Conservation (phyloP, 2,329 filamentous ascomycete species). For the Apiospora aurea region DNA sequence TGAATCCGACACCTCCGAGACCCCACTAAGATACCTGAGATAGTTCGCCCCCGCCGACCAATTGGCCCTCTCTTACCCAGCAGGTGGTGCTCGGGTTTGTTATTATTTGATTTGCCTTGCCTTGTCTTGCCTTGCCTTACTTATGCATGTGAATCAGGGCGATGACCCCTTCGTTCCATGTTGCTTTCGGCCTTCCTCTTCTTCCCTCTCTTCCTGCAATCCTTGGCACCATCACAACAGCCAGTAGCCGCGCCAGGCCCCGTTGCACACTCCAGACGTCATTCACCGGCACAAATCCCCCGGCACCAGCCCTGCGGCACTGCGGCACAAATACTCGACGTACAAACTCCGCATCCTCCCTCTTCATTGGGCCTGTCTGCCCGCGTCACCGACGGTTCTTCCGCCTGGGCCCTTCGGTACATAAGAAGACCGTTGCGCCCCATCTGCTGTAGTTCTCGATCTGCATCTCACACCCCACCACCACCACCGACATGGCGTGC, state of each 20-base stretch:
- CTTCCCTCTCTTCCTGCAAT: not conserved
- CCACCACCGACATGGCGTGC: conserved; percentile 39
- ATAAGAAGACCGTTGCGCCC: conserved; percentile 2
- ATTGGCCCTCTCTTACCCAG: conserved; percentile 9
- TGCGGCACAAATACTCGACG: not conserved
- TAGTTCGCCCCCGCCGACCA: conserved; percentile 18
- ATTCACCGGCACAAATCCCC: not conserved
- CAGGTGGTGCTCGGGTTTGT: conserved; percentile 17
- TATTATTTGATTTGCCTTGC: conserved; percentile 1
- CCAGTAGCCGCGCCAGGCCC: not conserved
- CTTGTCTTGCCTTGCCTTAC: conserved; percentile 1
- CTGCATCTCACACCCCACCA: conserved; percentile 22
- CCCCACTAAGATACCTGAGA: conserved; percentile 8
- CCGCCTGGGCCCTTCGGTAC: conserved; percentile 10
- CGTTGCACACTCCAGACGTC: conserved; percentile 7
- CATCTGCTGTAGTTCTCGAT: not conserved
- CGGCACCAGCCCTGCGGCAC: conserved; percentile 7
- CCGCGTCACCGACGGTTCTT: not conserved
- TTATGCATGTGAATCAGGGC: conserved; percentile 20
- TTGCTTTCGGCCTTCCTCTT: conserved; percentile 2
- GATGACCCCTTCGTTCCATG: not conserved
- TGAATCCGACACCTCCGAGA: conserved; percentile 17
- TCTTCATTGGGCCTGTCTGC: not conserved
- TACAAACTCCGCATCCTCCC: conserved; percentile 6
- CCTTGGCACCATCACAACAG: not conserved